Evolutionary conservation across 2,329 filamentous ascomycete genomes (phyloP).

Genomic region (Incumbomyces lentus): DNA sequence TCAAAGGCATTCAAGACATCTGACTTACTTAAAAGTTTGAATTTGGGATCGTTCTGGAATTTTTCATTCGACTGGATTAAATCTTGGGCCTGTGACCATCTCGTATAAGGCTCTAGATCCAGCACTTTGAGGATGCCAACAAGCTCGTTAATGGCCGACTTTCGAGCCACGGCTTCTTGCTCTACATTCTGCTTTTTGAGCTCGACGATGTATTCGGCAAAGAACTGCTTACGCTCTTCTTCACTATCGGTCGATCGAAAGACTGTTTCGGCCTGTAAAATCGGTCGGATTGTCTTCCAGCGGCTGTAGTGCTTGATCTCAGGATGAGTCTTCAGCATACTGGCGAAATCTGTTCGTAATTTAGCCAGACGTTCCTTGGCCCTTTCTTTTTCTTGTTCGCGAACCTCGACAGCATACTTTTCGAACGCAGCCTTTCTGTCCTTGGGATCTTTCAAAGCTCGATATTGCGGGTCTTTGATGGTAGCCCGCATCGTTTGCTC

Average conservation of each 20-base stretch:
- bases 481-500: conserved; percentile 76
- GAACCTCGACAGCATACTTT: conserved; percentile 84
- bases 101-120: conserved; percentile 82
- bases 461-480: conserved; percentile 84
- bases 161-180: conserved; percentile 59
- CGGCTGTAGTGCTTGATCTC: conserved; percentile 96
- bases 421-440: conserved; percentile 86
- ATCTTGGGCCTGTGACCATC: conserved; percentile 82
- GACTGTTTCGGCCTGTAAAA: conserved; percentile 89
- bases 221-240: conserved; percentile 75
- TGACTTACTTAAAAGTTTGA: conserved; percentile 72
- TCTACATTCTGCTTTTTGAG: conserved; percentile 74
- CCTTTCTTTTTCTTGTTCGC: conserved; percentile 84
- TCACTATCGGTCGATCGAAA: conserved; percentile 88
- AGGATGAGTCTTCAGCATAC: conserved; percentile 90
- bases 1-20: conserved; percentile 91
- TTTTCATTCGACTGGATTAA: conserved; percentile 67
- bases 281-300: conserved; percentile 90
- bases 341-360: conserved; percentile 84
- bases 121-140: conserved; percentile 67
- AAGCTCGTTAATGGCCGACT: conserved; percentile 75
- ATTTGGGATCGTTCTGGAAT: conserved; percentile 74
- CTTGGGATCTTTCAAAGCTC: conserved; percentile 82
- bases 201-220: conserved; percentile 82
- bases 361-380: conserved; percentile 89